Percentiles rank a stretch among this genome's conserved stretches.
phyloP scores from a whole-genome alignment of 805 yeast species.

The Metschnikowia borealis region DNA sequence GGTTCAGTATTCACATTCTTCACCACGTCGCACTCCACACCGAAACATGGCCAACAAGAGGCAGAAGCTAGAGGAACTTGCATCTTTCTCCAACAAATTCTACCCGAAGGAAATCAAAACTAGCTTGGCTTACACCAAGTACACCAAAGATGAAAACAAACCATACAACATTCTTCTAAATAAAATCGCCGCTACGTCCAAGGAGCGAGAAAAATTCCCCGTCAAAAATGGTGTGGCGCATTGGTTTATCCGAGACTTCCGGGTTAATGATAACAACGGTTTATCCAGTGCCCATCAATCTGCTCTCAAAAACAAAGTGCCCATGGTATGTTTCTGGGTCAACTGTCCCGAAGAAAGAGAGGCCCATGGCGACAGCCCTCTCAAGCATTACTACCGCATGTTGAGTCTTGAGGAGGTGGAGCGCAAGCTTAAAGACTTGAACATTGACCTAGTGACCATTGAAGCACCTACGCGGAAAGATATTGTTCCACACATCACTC shows the following conservation, averaged over 20 bases:
- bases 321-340: slow-evolving; percentile 40
- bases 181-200: slow-evolving; percentile 10
- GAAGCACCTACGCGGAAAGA: slow-evolving; percentile 33
- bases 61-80: slow-evolving; percentile 15
- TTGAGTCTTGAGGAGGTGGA: slow-evolving; percentile 30
- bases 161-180: slow-evolving; percentile 22
- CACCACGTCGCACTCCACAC: neutral
- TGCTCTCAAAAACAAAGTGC: slow-evolving; percentile 25
- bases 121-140: slow-evolving; percentile 17
- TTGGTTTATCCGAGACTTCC: slow-evolving; percentile 46
- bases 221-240: slow-evolving; percentile 33
- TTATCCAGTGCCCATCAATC: slow-evolving; percentile 32
- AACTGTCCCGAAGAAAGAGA: slow-evolving; percentile 38
- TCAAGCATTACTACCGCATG: slow-evolving; percentile 38
- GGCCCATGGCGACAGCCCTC: slow-evolving; percentile 42
- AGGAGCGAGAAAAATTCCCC: slow-evolving; percentile 9
- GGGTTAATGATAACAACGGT: slow-evolving; percentile 43
- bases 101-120: slow-evolving; percentile 15
- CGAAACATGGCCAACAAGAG: slow-evolving; percentile 12
- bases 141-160: slow-evolving; percentile 28
- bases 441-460: slow-evolving; percentile 40
- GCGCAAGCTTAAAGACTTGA: slow-evolving; percentile 24
- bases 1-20: neutral
- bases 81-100: slow-evolving; percentile 11
- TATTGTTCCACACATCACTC: slow-evolving; percentile 19